A percentile compares a stretch with the other conserved stretches of the same genome.
phyloP scores from a whole-genome alignment of 495 filamentous ascomycete species.

The Acidomyces sp. region DNA sequence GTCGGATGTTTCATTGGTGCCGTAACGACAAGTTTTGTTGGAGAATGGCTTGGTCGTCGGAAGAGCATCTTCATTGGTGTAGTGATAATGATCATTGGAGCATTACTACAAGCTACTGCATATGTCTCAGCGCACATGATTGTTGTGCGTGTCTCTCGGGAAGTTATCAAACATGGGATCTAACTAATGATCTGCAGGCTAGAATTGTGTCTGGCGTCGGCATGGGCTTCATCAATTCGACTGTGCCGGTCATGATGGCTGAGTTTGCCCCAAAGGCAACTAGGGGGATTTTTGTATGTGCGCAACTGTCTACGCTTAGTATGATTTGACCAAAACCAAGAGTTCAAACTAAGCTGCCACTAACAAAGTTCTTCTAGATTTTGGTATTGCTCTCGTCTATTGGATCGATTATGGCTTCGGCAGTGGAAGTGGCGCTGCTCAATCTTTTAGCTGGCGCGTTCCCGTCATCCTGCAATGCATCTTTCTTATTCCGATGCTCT shows the following conservation, averaged over 20 bases:
- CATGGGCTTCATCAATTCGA: conserved; percentile 4
- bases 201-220: neutral
- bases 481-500: conserved; percentile 1
- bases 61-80: neutral
- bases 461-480: conserved; percentile 3
- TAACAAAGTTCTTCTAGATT: neutral
- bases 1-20: conserved; percentile 3
- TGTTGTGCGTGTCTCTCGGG: no score
- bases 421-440: neutral
- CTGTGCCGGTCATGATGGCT: conserved; percentile 1
- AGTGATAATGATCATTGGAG: conserved; percentile 1
- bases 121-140: neutral
- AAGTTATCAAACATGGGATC: no score
- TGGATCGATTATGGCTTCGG: conserved; percentile 1
- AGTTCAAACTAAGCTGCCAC: no score
- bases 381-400: neutral
- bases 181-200: no score
- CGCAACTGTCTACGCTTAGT: conserved; percentile 1
- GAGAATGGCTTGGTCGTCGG: neutral
- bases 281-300: neutral
- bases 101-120: neutral
- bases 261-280: conserved; percentile 1
- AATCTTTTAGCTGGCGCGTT: neutral
- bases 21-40: neutral
- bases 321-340: no score